Percentiles rank a stretch among this genome's conserved stretches.
Evolutionary conservation across 179 eudicot species (phyloP).

Genomic region (Beta lomatogona): DNA sequence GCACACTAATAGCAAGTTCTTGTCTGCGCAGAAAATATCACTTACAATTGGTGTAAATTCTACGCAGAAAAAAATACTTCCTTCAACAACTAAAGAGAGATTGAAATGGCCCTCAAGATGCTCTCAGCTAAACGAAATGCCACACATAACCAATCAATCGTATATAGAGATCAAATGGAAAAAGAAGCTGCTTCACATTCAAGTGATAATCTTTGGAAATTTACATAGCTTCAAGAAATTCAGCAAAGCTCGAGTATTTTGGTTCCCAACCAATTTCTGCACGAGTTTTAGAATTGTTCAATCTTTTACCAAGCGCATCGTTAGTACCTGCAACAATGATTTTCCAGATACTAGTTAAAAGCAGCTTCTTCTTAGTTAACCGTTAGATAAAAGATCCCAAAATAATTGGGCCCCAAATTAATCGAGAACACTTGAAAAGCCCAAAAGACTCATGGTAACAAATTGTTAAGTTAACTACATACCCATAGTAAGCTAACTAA

Average conservation of each 20-base stretch:
- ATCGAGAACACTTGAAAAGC: too few relatives aligned
- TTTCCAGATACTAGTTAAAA: not conserved
- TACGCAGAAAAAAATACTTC: not conserved
- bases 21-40: not conserved
- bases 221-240: conserved; percentile 51
- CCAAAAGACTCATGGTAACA: too few relatives aligned
- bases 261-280: conserved; percentile 78
- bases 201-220: not conserved
- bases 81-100: not conserved
- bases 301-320: conserved; percentile 78
- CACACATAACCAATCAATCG: not conserved
- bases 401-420: too few relatives aligned
- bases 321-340: conserved; percentile 45
- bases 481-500: too few relatives aligned
- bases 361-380: too few relatives aligned
- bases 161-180: not conserved
- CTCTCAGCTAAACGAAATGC: not conserved
- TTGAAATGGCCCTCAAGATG: not conserved
- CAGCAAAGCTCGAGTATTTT: conserved; percentile 69
- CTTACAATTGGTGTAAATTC: not conserved
- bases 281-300: conserved; percentile 68
- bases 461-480: too few relatives aligned
- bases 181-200: not conserved
- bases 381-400: too few relatives aligned
- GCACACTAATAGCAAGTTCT: not conserved